Conservation (phyloP, 331 rosid species). For the Saraca asoca region DNA sequence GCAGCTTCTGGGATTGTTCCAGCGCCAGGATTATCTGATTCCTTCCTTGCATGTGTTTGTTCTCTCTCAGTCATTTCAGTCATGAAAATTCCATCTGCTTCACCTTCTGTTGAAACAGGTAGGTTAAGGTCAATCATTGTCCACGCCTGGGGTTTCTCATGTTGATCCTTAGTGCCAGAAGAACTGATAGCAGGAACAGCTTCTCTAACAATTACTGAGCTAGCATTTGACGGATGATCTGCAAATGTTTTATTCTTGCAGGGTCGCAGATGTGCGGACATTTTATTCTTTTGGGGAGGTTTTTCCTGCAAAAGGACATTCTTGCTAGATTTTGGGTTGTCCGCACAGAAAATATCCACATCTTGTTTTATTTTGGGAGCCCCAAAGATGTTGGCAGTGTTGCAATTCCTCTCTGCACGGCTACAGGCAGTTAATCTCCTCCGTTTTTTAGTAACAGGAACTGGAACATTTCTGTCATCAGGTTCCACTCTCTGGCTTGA, state of each 20-base stretch:
- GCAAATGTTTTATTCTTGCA: constrained; percentile 40
- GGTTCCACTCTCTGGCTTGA: constrained; percentile 38
- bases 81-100: constrained; percentile 48
- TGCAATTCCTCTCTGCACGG: constrained; percentile 41
- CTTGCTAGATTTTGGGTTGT: constrained; percentile 35
- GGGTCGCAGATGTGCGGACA: constrained; percentile 37
- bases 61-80: constrained; percentile 38
- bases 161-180: constrained; percentile 42
- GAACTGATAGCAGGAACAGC: constrained; percentile 36
- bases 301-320: constrained; percentile 35
- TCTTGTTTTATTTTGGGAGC: constrained; percentile 52
- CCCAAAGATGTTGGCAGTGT: constrained; percentile 34
- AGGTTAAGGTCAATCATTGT: constrained; percentile 72
- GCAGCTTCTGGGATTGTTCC: constrained; percentile 33
- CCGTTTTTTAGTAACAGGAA: constrained; percentile 48
- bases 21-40: constrained; percentile 38
- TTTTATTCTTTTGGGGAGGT: constrained; percentile 38
- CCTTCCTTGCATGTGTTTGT: constrained; percentile 38
- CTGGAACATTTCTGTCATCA: constrained; percentile 37
- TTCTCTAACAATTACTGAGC: constrained; percentile 42
- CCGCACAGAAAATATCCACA: constrained; percentile 40
- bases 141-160: constrained; percentile 46
- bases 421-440: constrained; percentile 53
- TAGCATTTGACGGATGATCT: constrained; percentile 44
- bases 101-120: constrained; percentile 61